phyloP scores from a whole-genome alignment of 192 early-diverging fungal genomes.

The Rhizophagus sp. region DNA sequence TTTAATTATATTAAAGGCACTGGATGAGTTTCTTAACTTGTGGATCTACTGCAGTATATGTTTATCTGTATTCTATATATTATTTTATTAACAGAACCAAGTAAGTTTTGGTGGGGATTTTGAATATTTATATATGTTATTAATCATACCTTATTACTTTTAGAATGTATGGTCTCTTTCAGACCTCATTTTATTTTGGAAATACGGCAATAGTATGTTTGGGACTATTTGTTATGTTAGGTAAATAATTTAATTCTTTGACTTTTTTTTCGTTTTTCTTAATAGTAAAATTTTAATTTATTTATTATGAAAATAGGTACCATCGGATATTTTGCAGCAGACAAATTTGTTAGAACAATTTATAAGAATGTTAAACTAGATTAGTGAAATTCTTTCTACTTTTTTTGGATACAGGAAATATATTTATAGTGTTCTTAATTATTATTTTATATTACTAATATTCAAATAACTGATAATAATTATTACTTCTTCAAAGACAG shows the following conservation, averaged over 20 bases:
- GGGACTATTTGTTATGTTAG: constrained; percentile 68
- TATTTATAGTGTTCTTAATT: too few species aligned
- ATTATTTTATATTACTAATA: too few species aligned
- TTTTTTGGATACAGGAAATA: too few species aligned
- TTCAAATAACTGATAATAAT: too few species aligned
- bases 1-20: constrained; percentile 45
- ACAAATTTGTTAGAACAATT: constrained; percentile 66
- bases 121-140: constrained; percentile 9
- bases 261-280: too few species aligned
- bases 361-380: constrained; percentile 77
- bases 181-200: constrained; percentile 80
- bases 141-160: background rate
- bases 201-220: constrained; percentile 70
- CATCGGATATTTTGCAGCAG: constrained; percentile 68
- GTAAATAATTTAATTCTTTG: constrained; percentile 34
- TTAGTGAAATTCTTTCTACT: constrained; percentile 15
- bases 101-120: constrained; percentile 42
- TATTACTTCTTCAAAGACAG: too few species aligned
- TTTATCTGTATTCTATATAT: constrained; percentile 78
- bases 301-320: constrained; percentile 33
- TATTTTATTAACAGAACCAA: constrained; percentile 71
- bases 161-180: constrained; percentile 82
- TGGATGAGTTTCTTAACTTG: constrained; percentile 79
- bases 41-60: constrained; percentile 73
- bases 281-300: constrained; percentile 2